A percentile compares a stretch with the other conserved stretches of the same genome.
phyloP scores from a whole-genome alignment of 2,329 filamentous ascomycete species.

The Sordariomycetes sp. region DNA sequence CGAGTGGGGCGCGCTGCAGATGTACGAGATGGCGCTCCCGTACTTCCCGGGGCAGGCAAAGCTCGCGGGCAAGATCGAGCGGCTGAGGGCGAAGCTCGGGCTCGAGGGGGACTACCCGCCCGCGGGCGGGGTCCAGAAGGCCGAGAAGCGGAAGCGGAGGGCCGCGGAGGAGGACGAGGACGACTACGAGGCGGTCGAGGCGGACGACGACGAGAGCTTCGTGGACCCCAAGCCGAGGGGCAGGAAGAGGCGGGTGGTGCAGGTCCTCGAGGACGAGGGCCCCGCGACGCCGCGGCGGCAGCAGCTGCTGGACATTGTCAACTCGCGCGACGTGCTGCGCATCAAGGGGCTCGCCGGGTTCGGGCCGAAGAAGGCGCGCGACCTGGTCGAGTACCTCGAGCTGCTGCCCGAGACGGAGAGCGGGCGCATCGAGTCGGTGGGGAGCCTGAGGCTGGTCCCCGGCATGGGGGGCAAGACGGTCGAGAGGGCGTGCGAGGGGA shows the following conservation, averaged over 20 bases:
- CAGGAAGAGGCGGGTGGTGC: slow-evolving; percentile 8
- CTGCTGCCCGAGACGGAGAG: slow-evolving; percentile 28
- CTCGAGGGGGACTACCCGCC: slow-evolving; percentile 6
- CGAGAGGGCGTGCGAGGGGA: slow-evolving; percentile 43
- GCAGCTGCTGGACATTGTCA: slow-evolving; percentile 59
- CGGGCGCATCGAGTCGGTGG: slow-evolving; percentile 32
- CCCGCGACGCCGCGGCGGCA: slow-evolving; percentile 44
- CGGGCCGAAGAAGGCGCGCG: slow-evolving; percentile 59
- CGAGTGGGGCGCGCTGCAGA: slow-evolving; percentile 64
- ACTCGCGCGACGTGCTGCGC: slow-evolving; percentile 55
- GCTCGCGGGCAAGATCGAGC: slow-evolving; percentile 58
- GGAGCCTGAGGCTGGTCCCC: slow-evolving; percentile 41
- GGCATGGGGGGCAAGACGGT: slow-evolving; percentile 47
- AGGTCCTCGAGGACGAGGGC: slow-evolving; percentile 26
- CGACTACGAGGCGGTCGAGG: slow-evolving; percentile 27
- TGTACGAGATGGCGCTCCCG: slow-evolving; percentile 76
- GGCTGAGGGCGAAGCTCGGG: slow-evolving; percentile 42
- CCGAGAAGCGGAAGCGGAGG: slow-evolving; percentile 17
- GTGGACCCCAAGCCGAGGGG: slow-evolving; percentile 18
- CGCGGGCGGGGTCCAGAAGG: background rate
- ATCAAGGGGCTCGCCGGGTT: slow-evolving; percentile 61
- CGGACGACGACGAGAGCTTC: slow-evolving; percentile 27
- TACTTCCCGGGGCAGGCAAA: slow-evolving; percentile 83
- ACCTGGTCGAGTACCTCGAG: slow-evolving; percentile 46
- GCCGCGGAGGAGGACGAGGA: slow-evolving; percentile 21